Base-by-base conservation (phyloP, 2,329 filamentous ascomycete genomes). In the Xylaria sp. region DNA sequence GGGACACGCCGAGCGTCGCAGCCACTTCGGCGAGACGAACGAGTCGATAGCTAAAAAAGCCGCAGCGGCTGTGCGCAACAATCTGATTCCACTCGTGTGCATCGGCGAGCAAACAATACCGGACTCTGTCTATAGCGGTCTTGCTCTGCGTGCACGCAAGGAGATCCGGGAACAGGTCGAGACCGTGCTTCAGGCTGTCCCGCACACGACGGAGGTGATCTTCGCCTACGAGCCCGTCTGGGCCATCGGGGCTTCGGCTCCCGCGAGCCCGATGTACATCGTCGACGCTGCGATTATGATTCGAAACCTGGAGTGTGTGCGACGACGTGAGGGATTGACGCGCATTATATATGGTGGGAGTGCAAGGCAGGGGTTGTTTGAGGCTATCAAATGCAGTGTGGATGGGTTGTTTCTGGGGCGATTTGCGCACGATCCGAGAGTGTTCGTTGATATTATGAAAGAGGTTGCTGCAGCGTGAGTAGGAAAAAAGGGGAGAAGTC, bases 191-290 rank as follows among this genome's bases (percentile, higher is more conserved):
- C 76, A 76, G 0, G 81, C 79, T 0, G 76, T 93, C 6, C 80
- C 85, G 0, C 77, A 78, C 9, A 78, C 84, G 13, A 83, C 85
- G 0, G 87, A 91, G 52, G 81, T 94, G 4, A 83, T 93, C 5
- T 80, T 95, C 59, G 91, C 91, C 0, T 95, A 95, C 70, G 91
- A 95, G 76, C 91, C 91, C 6, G 90, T 94, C 1, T 95, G 91
- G 91, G 91, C 91, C 0, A 95, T 94, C 73, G 91, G 91, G 0
- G 86, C 90, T 8, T 77, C 81, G 1, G 78, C 87, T 68, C 90
- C 91, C 2, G 91, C 91, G 0, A 81, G 81, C 6, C 82, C 86
- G 16, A 85, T 87, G 62, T 87, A 95, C 70, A 88, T 95, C 0
- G 81, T 87, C 3, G 81, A 79, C 44, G 89, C 94, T 1, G 86